These are phyloP conservation scores for Eucalyptus tenuipes DNA, from an alignment of 345 rosid genomes.

Conservation along the genomic window DNA sequence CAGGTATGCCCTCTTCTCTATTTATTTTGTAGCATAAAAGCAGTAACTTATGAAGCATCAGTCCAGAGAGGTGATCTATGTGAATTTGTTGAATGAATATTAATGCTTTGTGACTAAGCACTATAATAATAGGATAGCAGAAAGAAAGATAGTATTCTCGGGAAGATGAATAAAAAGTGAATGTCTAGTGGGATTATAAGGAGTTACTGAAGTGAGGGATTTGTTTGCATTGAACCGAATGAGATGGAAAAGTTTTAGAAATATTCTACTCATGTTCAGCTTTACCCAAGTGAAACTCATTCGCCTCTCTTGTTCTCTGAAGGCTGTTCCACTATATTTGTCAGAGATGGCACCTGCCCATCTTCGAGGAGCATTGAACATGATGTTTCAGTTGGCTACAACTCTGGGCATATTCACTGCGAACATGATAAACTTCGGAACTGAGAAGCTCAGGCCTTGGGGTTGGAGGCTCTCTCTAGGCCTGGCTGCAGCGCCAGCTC, in stretches of 20 bases:
- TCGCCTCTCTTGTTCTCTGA: not conserved
- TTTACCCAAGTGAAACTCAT: not conserved
- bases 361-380: constrained; percentile 84
- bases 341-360: constrained; percentile 96
- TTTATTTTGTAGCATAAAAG: not conserved
- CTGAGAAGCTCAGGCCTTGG: constrained; percentile 70
- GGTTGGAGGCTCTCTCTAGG: constrained; percentile 99
- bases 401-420: constrained; percentile 82
- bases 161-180: not conserved
- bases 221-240: not conserved
- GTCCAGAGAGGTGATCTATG: not conserved
- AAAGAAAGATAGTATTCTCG: not conserved
- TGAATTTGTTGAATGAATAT: not conserved
- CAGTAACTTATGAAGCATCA: not conserved
- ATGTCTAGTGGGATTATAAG: not conserved
- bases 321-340: constrained; percentile 84
- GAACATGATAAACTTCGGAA: constrained; percentile 85
- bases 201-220: not conserved
- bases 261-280: not conserved
- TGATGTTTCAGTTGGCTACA: constrained; percentile 94
- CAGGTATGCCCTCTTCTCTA: constrained; percentile 31
- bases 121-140: not conserved
- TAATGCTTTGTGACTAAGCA: not conserved
- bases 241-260: not conserved
- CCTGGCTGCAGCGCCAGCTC: constrained; percentile 72